phyloP scores from a whole-genome alignment of 345 rosid genomes.

The Camelina sativa region DNA sequence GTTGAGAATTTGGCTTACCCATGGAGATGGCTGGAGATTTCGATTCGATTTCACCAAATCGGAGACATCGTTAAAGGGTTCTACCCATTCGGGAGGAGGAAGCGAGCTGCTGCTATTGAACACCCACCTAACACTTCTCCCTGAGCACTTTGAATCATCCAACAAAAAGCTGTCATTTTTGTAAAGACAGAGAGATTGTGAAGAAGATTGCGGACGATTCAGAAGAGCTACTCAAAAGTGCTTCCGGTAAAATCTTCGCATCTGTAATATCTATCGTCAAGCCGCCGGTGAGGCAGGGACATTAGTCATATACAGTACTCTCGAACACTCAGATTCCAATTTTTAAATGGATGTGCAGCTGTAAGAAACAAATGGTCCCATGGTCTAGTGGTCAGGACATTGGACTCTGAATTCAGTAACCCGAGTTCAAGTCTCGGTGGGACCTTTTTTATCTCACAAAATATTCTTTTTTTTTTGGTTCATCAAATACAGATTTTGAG shows the following conservation, averaged over 20 bases:
- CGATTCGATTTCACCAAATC: conserved; percentile 50
- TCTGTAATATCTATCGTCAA: conserved; percentile 35
- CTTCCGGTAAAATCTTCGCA: conserved; percentile 46
- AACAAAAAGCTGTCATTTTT: conserved; percentile 41
- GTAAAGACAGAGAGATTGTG: conserved; percentile 21
- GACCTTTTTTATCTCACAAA: conserved; percentile 50
- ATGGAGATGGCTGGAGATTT: conserved; percentile 65
- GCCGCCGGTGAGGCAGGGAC: conserved; percentile 17
- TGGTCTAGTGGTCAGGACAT: conserved; percentile 91
- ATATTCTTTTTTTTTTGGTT: background rate
- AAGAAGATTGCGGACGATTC: conserved; percentile 30
- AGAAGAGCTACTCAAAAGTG: conserved; percentile 32
- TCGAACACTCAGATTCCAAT: rapidly evolving
- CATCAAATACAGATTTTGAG: background rate
- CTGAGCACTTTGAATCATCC: conserved; percentile 29
- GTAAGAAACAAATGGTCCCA: conserved; percentile 30
- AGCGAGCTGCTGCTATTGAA: conserved; percentile 45
- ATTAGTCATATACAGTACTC: conserved; percentile 2
- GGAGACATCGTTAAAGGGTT: conserved; percentile 75
- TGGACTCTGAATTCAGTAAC: conserved; percentile 98
- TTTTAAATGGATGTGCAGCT: rapidly evolving
- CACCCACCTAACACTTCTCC: conserved; percentile 47
- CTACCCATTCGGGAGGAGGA: conserved; percentile 92
- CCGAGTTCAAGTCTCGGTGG: conserved; percentile 98
- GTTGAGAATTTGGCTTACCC: conserved; percentile 65